Base-by-base conservation (phyloP, 495 filamentous ascomycete genomes). In the Hyaloscypha variabilis region DNA sequence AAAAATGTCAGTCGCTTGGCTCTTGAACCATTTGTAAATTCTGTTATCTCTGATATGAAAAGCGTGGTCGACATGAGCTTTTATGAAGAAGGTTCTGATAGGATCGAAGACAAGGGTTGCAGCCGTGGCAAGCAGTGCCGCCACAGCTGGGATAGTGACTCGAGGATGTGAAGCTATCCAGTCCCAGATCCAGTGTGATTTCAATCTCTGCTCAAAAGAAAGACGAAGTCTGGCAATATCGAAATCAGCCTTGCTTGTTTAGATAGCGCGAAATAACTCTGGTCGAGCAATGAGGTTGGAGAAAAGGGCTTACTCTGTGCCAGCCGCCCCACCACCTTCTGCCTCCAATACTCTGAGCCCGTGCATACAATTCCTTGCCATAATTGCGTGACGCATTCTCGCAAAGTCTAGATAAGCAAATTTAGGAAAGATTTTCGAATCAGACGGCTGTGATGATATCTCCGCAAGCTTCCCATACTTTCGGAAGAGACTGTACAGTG, bases 51-150 rank as follows among this genome's bases (percentile, higher is more conserved):
- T 86, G 29, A 93, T 76, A 60, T 92, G 86, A 63, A 93, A 88
- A 0, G 86, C 81, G n/a, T 85, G 82, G 56, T 91, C 92, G 58
- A 99, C 87, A 71, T 96, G 93, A 28, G 88, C 83, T 69, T 91
- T 90, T 77, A 99, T 88, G 76, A 96, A 97, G 72, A 93, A 97
- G 2, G 93, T 94, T 29, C 95, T 86, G 54, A 93, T 87, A 14
- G 95, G 95, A 70, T 99, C 95, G 71, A 99, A 98, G 0, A 98
- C 78, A 19, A 90, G 87, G n/a, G 96, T 90, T 1, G 94, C 94
- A 58, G 96, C 82, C n/a, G 87, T 85, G 0, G 93, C 92, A 31
- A 96, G 65, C 19, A 97, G 69, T 10, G 92, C 94, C 10, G 91
- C 92, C 6, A 97, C 30, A 0, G 87, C 73, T 6, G 96, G 94